Percentiles rank a stretch among this genome's conserved stretches.
phyloP scores from a whole-genome alignment of 768 basidiomycete genomes.

The Hortiboletus flavorubellus region DNA sequence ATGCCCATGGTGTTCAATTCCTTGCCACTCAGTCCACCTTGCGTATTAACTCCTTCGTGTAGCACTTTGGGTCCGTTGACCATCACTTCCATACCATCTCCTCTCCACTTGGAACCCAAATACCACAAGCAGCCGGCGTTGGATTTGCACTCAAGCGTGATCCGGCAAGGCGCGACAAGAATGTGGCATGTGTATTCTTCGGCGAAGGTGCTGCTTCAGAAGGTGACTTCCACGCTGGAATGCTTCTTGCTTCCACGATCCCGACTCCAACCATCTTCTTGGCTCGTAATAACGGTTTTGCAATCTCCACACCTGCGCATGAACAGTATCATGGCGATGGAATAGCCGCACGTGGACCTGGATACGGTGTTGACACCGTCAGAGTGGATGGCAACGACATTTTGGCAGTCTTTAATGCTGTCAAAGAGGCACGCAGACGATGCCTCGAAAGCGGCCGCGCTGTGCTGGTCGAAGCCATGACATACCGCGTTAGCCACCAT shows the following conservation, averaged over 20 bases:
- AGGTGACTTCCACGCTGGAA: slow-evolving; percentile 93
- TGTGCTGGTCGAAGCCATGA: slow-evolving; percentile 87
- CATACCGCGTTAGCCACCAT: slow-evolving; percentile 92
- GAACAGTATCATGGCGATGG: slow-evolving; percentile 94
- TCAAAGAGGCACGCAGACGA: slow-evolving; percentile 64
- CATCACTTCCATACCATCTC: slow-evolving; percentile 95
- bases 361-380: slow-evolving; percentile 86
- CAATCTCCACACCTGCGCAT: slow-evolving; percentile 86
- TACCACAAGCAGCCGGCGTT: slow-evolving; percentile 92
- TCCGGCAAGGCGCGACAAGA: slow-evolving; percentile 59
- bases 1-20: slow-evolving; percentile 78
- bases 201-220: slow-evolving; percentile 95
- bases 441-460: slow-evolving; percentile 79
- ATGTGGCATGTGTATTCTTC: slow-evolving; percentile 86
- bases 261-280: slow-evolving; percentile 73
- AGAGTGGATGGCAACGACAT: slow-evolving; percentile 94
- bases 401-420: slow-evolving; percentile 74
- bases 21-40: not conserved
- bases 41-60: slow-evolving; percentile 8
- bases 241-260: slow-evolving; percentile 75
- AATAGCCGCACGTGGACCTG: slow-evolving; percentile 87
- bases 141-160: slow-evolving; percentile 85
- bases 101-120: slow-evolving; percentile 89
- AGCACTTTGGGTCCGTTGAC: slow-evolving; percentile 84
- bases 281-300: slow-evolving; percentile 86